Evolutionary conservation across 2,329 filamentous ascomycete species (phyloP).

Genomic region (Colletotrichum paranaense): DNA sequence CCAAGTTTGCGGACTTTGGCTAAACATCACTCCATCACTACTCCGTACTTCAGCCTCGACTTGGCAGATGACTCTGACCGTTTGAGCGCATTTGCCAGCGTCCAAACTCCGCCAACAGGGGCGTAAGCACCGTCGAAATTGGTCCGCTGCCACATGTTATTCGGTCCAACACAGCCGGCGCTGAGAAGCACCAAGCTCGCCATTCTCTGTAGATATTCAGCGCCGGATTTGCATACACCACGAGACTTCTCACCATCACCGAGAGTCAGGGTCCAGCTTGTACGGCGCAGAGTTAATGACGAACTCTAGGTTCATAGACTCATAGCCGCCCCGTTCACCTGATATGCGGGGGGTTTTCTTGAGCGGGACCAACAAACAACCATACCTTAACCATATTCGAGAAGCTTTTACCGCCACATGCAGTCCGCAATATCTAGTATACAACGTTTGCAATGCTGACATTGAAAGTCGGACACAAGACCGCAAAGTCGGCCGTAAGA

Average conservation of each 20-base stretch:
- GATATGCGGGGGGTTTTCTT: neutral
- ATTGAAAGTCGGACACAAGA: neutral
- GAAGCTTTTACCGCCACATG: neutral
- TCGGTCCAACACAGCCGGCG: neutral
- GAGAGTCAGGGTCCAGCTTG: slow-evolving; percentile 8
- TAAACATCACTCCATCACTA: neutral
- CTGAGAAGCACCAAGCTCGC: neutral
- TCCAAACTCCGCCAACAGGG: slow-evolving; percentile 7
- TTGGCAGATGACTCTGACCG: neutral
- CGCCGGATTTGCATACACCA: neutral
- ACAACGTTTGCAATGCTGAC: too few relatives aligned
- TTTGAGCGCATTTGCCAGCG: neutral
- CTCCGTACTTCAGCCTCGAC: neutral
- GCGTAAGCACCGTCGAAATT: neutral
- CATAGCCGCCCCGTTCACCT: slow-evolving; percentile 11
- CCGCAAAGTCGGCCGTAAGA: neutral
- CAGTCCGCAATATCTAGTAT: too few relatives aligned
- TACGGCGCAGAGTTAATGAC: neutral
- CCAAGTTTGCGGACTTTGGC: slow-evolving; percentile 6
- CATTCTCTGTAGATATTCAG: neutral
- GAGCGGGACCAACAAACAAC: neutral
- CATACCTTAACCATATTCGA: neutral
- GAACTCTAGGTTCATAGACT: slow-evolving; percentile 6
- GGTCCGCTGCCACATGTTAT: slow-evolving; percentile 21
- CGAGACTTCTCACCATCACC: neutral